Evolutionary conservation across 108 stramenopile species (phyloP).

Genomic region (Seminavis robusta): DNA sequence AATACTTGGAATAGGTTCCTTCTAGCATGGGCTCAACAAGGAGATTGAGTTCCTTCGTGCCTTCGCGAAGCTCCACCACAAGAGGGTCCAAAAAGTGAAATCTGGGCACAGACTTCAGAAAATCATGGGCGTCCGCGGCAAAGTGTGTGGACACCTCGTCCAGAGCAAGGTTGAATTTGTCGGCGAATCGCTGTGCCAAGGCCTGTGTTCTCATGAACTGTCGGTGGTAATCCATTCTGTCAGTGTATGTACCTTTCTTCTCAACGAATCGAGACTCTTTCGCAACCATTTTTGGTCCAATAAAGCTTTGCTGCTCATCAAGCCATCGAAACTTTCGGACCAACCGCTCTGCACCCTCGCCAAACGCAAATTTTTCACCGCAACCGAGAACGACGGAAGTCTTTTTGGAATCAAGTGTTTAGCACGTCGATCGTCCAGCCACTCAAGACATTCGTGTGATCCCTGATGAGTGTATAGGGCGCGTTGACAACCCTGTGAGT

Average conservation of each 20-base stretch:
- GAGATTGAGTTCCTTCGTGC: slow-evolving; percentile 13
- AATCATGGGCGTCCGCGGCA: slow-evolving; percentile 23
- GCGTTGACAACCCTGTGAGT: neutral
- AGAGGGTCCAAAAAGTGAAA: slow-evolving; percentile 3
- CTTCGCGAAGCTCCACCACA: slow-evolving; percentile 1
- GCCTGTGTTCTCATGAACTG: slow-evolving; percentile 47
- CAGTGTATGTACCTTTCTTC: too few species aligned
- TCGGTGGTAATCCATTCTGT: slow-evolving; percentile 24
- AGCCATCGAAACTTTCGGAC: slow-evolving; percentile 42
- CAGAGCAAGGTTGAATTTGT: slow-evolving; percentile 39
- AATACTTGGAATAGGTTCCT: slow-evolving; percentile 41
- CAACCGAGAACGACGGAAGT: slow-evolving; percentile 19
- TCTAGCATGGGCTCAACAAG: slow-evolving; percentile 35
- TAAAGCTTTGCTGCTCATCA: slow-evolving; percentile 29
- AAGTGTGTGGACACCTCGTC: slow-evolving; percentile 2
- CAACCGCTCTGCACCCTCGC: slow-evolving; percentile 56
- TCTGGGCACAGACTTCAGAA: slow-evolving; percentile 22
- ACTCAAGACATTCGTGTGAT: neutral
- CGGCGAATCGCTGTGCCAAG: slow-evolving; percentile 32
- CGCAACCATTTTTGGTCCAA: slow-evolving; percentile 44
- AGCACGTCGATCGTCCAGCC: neutral
- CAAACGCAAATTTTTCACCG: slow-evolving; percentile 41
- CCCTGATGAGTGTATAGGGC: neutral
- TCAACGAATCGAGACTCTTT: slow-evolving; percentile 50
- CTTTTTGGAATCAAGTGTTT: neutral